These are phyloP conservation scores for Acidomyces sp. DNA, from an alignment of 495 filamentous ascomycete species.

Conservation along the genomic window DNA sequence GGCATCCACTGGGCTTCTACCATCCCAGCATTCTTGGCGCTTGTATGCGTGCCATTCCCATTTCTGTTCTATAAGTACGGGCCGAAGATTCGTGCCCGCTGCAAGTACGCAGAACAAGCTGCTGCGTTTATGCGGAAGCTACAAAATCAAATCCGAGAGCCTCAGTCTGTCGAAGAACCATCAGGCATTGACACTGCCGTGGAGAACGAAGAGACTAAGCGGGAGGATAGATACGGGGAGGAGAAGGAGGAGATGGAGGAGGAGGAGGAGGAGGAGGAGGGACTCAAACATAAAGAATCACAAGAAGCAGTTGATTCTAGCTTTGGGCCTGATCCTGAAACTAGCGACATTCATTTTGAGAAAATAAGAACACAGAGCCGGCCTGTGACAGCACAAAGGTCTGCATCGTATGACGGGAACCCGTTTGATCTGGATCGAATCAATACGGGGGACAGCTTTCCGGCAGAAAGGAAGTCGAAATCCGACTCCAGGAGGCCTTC, in stretches of 20 bases:
- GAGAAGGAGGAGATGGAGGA: constrained; percentile 8
- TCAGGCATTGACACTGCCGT: constrained; percentile 4
- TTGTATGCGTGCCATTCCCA: constrained; percentile 66
- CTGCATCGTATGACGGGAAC: constrained; percentile 22
- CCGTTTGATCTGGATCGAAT: constrained; percentile 31
- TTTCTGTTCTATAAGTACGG: constrained; percentile 74
- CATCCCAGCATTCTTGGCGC: constrained; percentile 59
- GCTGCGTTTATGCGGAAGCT: constrained; percentile 37
- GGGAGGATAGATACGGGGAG: constrained; percentile 11
- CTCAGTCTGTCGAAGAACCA: constrained; percentile 1
- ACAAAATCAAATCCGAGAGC: constrained; percentile 18
- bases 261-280: constrained; percentile 16
- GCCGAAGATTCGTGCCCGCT: constrained; percentile 46
- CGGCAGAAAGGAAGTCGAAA: too few relatives aligned
- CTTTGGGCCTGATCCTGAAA: constrained; percentile 16
- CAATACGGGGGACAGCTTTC: constrained; percentile 30
- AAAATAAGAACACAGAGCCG: constrained; percentile 23
- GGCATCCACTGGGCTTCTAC: constrained; percentile 72
- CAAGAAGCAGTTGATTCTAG: constrained; percentile 28
- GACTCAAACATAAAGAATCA: constrained; percentile 16
- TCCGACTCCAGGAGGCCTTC: too few relatives aligned
- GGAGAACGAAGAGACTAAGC: constrained; percentile 2
- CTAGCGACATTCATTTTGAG: constrained; percentile 18
- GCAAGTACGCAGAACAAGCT: constrained; percentile 63
- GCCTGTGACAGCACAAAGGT: constrained; percentile 7